A percentile compares a stretch with the other conserved stretches of the same genome.
Conservation (phyloP, 176 grass and related monocot species). For the Oryza punctata region DNA sequence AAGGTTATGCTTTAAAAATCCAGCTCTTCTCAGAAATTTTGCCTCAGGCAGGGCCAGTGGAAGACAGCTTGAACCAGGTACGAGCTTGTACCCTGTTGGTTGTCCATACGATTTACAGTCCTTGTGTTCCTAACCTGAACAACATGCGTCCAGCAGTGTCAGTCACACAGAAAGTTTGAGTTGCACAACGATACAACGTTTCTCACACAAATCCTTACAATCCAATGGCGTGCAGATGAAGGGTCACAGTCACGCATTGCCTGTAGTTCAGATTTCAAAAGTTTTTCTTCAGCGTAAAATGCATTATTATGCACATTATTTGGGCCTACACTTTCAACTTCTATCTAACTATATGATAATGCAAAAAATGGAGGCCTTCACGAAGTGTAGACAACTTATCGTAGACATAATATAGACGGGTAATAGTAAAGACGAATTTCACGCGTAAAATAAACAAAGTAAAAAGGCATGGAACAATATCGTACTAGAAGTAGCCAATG, state of each 20-base stretch:
- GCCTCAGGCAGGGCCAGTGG: constrained; percentile 54
- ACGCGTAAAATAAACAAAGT: neutral
- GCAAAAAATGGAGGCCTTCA: neutral
- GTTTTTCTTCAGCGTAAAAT: constrained; percentile 87
- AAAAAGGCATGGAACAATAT: neutral
- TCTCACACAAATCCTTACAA: constrained; percentile 53
- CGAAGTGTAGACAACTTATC: neutral
- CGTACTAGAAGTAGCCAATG: neutral
- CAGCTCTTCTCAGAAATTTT: constrained; percentile 69
- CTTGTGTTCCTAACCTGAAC: constrained; percentile 67
- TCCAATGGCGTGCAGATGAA: constrained; percentile 87
- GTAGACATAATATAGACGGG: neutral
- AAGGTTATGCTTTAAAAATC: constrained; percentile 75
- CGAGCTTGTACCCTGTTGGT: constrained; percentile 65
- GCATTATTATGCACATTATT: constrained; percentile 97
- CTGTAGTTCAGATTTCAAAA: constrained; percentile 83
- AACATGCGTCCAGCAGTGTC: neutral
- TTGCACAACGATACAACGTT: neutral
- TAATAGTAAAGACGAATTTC: neutral
- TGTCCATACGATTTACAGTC: constrained; percentile 69
- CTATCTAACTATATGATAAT: neutral
- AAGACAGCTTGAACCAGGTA: constrained; percentile 65
- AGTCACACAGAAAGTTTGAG: neutral
- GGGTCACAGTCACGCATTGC: constrained; percentile 93
- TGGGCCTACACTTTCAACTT: constrained; percentile 78